A percentile compares a stretch with the other conserved stretches of the same genome.
phyloP scores from a whole-genome alignment of 202 grass and related monocot species.

The Brachypodium distachyon region DNA sequence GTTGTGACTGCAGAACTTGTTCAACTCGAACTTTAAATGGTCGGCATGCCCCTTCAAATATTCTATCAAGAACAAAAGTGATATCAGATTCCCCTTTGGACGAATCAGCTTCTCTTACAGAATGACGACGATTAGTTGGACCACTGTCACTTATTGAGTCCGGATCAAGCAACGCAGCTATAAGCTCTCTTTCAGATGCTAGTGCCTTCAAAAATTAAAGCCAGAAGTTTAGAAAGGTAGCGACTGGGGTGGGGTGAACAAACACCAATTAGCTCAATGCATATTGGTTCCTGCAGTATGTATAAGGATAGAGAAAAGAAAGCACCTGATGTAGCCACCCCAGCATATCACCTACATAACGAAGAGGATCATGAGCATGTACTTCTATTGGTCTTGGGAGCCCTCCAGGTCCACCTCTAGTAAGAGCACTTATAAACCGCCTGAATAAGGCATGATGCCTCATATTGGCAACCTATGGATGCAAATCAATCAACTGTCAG shows the following conservation, averaged over 20 bases:
- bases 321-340: constrained; percentile 97
- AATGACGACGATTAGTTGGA: constrained; percentile 43
- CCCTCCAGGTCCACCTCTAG: constrained; percentile 89
- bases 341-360: constrained; percentile 96
- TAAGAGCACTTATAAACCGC: constrained; percentile 97
- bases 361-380: constrained; percentile 98
- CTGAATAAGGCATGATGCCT: constrained; percentile 98
- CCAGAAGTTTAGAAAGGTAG: constrained; percentile 13
- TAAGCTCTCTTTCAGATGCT: constrained; percentile 96
- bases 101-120: constrained; percentile 53
- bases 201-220: constrained; percentile 57
- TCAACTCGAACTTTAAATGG: constrained; percentile 99
- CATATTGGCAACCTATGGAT: constrained; percentile 91
- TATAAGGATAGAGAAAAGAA: constrained; percentile 17
- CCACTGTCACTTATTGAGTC: constrained; percentile 65
- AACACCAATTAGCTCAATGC: background rate
- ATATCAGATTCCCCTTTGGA: constrained; percentile 59
- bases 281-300: background rate
- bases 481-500: constrained; percentile 5
- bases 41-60: constrained; percentile 98
- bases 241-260: too few species aligned
- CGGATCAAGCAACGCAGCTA: constrained; percentile 69
- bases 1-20: constrained; percentile 96
- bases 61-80: constrained; percentile 90
- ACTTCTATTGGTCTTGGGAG: constrained; percentile 98